A percentile compares a stretch with the other conserved stretches of the same genome.
These are phyloP conservation scores for Colletotrichum tamarilloi DNA, from an alignment of 2,329 filamentous ascomycete species.

Conservation along the genomic window DNA sequence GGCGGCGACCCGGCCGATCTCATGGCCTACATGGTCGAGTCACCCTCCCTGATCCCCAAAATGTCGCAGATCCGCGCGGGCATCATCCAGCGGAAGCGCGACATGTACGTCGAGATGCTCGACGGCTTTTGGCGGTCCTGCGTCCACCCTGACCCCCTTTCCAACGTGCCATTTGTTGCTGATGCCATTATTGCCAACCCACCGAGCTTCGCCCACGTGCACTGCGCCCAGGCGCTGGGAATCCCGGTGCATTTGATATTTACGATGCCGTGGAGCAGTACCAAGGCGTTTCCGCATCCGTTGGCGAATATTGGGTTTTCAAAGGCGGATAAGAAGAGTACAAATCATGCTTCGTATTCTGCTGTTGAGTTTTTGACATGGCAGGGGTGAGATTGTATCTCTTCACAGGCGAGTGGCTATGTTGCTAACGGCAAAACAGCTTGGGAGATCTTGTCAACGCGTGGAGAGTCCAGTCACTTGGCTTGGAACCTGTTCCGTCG, in stretches of 20 bases:
- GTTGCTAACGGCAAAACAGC: neutral
- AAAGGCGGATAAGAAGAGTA: slow-evolving; percentile 60
- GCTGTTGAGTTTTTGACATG: slow-evolving; percentile 82
- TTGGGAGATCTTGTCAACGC: slow-evolving; percentile 86
- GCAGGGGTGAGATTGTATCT: slow-evolving; percentile 63
- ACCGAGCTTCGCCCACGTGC: slow-evolving; percentile 59
- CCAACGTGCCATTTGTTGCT: slow-evolving; percentile 55
- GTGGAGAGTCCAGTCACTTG: slow-evolving; percentile 76
- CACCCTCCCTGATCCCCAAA: slow-evolving; percentile 42
- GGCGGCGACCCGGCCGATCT: slow-evolving; percentile 62
- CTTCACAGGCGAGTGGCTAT: neutral
- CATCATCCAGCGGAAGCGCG: slow-evolving; percentile 41
- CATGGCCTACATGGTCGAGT: slow-evolving; percentile 46
- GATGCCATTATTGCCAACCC: slow-evolving; percentile 64
- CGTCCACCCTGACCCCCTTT: slow-evolving; percentile 34
- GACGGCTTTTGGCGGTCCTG: slow-evolving; percentile 40
- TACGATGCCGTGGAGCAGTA: slow-evolving; percentile 81
- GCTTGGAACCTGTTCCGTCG: slow-evolving; percentile 74
- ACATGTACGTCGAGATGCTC: slow-evolving; percentile 40
- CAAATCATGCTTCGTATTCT: slow-evolving; percentile 78
- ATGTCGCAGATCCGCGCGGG: slow-evolving; percentile 41
- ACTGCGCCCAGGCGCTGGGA: slow-evolving; percentile 56
- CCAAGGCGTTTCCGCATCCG: slow-evolving; percentile 78
- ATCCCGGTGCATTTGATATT: slow-evolving; percentile 61
- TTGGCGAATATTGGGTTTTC: slow-evolving; percentile 75